Evolutionary conservation across 2,329 filamentous ascomycete species (phyloP), one percentile per base, ranked within the genome.

Genomic region (Colletotrichum sp.): DNA sequence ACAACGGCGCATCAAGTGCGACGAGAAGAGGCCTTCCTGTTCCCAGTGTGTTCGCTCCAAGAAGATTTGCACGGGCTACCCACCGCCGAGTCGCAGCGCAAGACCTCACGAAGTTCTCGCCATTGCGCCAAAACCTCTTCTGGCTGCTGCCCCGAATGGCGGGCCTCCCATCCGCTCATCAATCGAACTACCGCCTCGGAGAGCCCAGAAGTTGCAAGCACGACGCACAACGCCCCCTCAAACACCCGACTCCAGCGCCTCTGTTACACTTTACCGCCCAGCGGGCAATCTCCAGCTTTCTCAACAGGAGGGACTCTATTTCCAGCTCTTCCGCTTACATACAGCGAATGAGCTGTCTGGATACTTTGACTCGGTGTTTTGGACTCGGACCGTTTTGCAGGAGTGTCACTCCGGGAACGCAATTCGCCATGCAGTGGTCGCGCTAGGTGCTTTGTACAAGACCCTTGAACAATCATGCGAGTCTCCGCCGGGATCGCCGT

Each of bases 301-400:
- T 69, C 83, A 86, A 7, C 84, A 86, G 64, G 92, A 94, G 76
- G 87, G 86, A 21, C 87, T 89, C 65, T 93, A 93, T 79, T 93
- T 93, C 79, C 88, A 92, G 72, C 83, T 93, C 15, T 93, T 94
- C 79, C 88, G 89, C 57, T 85, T 88, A 30, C 90, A 91, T 59
- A 93, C 93, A 0, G 90, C 92, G 2, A 89, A 85, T 63, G 91
- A 93, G 79, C 84, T 94, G 8, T 93, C 92, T 0, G 92, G 93
- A 15, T 94, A 92, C 80, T 94, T 94, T 76, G 91, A 93, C 80
- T 90, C 89, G 24, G 86, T 88, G 3, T 94, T 94, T 80, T 94
- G 92, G 92, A 92, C 88, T 1, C 86, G 88, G 59, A 88, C 89
- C 39, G 92, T 94, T 3, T 82, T 94, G 12, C 90, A 92, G 78